Base-by-base conservation (phyloP, 768 basidiomycete species). In the Leucosporidium scottii region DNA sequence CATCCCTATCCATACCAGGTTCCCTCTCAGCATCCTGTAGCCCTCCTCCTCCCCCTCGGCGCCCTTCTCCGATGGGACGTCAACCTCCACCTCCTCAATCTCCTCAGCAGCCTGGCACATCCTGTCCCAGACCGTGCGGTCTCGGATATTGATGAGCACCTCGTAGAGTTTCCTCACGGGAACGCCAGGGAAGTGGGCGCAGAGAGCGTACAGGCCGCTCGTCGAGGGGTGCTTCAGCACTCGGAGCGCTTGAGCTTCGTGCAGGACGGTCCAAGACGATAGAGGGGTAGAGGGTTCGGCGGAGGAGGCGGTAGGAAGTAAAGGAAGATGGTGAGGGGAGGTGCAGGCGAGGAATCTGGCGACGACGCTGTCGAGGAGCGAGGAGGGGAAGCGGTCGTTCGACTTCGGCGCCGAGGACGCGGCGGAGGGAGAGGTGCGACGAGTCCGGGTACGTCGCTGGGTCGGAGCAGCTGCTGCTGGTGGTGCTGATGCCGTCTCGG, bases 191-290 rank as follows among this genome's bases (percentile, higher is more conserved):
- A 66, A 75, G 2, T 50, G 57, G 1, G 67, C 62, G 25, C 56
- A 62, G 31, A 75, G 71, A 5, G 67, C 66, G 47, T 71, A 75
- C 17, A 75, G 61, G 2, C 60, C 48, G 30, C 61, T 62, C 36
- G 64, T 49, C n/a, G 65, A 60, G 27, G 74, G 74, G 56, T 75
- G 74, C 44, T 66, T 60, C 2, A 61, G 31, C 0, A 75, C 74
- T 9, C 34, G 54, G 61, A 70, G 48, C 54, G 60, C 50, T 13
- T 54, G 66, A 17, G 63, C 62, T 12, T 53, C 17, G 39, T 59
- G 66, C 6, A 72, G 57, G 15, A n/a, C 47, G 5, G 48, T 62
- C 74, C 74, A 75, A 3, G 47, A 34, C 20, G 64, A 49, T 17
- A 75, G 60, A 4, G 68, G 62, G 6, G 64, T 61, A 9, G 31